These are phyloP conservation scores for Zasmidium citrigriseum DNA, from an alignment of 2,329 filamentous ascomycete genomes.

Conservation along the genomic window DNA sequence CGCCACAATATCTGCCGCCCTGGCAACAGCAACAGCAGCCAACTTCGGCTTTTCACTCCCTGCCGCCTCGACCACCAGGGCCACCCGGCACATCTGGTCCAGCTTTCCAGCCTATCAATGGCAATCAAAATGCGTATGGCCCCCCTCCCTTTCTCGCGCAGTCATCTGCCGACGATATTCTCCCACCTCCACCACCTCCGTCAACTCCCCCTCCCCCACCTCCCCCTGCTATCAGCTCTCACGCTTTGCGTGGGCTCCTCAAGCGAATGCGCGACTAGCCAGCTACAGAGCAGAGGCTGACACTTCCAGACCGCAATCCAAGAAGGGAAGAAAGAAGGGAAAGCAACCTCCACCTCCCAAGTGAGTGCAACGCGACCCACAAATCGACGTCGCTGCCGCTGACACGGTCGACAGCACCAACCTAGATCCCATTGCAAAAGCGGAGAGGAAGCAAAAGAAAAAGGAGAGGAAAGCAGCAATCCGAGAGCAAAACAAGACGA, in stretches of 20 bases:
- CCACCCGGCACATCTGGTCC: background rate
- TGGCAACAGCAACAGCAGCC: background rate
- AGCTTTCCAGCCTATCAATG: too few species aligned
- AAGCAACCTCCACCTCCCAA: background rate
- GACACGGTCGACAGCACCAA: background rate
- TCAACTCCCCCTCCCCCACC: background rate
- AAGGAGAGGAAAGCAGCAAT: conserved; percentile 5
- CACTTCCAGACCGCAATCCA: background rate
- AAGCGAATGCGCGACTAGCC: background rate
- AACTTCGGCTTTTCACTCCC: background rate
- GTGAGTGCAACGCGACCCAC: conserved; percentile 1
- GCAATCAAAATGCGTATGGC: too few species aligned
- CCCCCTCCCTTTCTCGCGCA: too few species aligned
- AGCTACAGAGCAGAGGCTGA: too few species aligned
- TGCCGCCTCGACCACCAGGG: background rate
- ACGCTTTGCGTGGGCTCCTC: background rate
- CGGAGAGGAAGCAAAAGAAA: conserved; percentile 3
- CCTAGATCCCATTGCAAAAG: background rate
- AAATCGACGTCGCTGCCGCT: background rate
- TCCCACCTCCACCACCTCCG: background rate
- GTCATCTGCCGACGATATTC: too few species aligned
- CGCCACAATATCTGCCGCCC: too few species aligned
- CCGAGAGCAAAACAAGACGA: background rate
- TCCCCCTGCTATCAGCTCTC: background rate
- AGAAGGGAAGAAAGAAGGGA: background rate